Base-by-base conservation (phyloP, 2,329 filamentous ascomycete species). In the Sarocladium strictum region DNA sequence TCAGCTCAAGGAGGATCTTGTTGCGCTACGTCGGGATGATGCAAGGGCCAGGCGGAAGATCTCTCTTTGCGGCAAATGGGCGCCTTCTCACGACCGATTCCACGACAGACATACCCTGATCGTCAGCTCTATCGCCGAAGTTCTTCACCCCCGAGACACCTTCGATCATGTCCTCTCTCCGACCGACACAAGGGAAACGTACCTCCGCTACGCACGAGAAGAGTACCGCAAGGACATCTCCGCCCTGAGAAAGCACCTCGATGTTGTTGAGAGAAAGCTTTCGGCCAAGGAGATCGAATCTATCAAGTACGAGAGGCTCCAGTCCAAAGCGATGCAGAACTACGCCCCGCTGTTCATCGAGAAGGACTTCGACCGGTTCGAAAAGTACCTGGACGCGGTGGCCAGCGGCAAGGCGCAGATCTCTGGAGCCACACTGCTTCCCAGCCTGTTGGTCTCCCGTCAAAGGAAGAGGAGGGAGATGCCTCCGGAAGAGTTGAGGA, bases 1-100 rank as follows among this genome's bases (percentile, higher is more conserved):
- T 15, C 79, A 84, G 67, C 70, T 85, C 2, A 67, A 71, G 41
- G 58, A 62, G 1, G 81, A 85, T 60, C 58, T 76, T 2, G 59
- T 58, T 0, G 62, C 72, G 0, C 68, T 83, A 1, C 62, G 68
- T 3, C 69, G 68, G 15, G 62, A 64, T 10, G 68, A 76, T 27
- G 61, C 67, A 15, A 67, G 69, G 41, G 71, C 72, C 6, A 70
- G 72, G 59, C 69, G 68, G 24, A 65, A 64, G 14, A 74, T 84
- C 54, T 82, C 79, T 0, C 72, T 84, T 0, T 81, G 78, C 54
- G 79, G 73, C 2, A 85, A 85, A 57, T 85, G 81, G 82, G 78
- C 80, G 1, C 82, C 82, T 1, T 75, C 76, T 0, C 71, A 76
- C 17, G 73, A 74, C 32, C 72, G 70, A 35, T 80, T 80, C 58